Conservation (phyloP, 306 rosid species). For the Urtica urens region DNA sequence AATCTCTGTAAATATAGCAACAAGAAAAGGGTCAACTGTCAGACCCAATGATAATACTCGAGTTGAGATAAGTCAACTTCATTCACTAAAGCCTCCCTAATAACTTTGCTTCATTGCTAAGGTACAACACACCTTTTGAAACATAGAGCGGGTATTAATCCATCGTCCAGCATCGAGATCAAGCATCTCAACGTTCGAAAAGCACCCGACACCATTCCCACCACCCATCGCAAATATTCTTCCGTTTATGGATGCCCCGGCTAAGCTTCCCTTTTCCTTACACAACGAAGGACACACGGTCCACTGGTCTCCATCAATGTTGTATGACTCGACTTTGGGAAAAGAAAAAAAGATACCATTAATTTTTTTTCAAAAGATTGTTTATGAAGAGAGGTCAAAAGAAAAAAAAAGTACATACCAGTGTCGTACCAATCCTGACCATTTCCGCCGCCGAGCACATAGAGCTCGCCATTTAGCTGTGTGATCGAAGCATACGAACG, state of each 20-base stretch:
- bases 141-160: constrained; percentile 44
- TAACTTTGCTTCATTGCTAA: neutral
- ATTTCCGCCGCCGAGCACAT: constrained; percentile 37
- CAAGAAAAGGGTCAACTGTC: constrained; percentile 12
- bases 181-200: constrained; percentile 49
- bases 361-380: constrained; percentile 1
- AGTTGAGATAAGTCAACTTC: neutral
- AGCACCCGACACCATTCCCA: constrained; percentile 30
- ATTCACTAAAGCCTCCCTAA: neutral
- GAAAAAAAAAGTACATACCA: constrained; percentile 23
- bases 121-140: constrained; percentile 37
- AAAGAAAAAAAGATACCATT: constrained; percentile 10
- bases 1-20: constrained; percentile 36
- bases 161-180: constrained; percentile 53
- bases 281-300: constrained; percentile 50
- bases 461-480: constrained; percentile 35
- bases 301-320: constrained; percentile 43
- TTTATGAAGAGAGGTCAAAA: constrained; percentile 12
- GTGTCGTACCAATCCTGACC: constrained; percentile 38
- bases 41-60: neutral
- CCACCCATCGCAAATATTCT: constrained; percentile 42
- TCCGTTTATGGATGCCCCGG: constrained; percentile 32
- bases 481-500: constrained; percentile 39
- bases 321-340: constrained; percentile 63
- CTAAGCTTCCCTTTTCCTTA: constrained; percentile 58